Evolutionary conservation across 129 eudicot species (phyloP).

Genomic region (Pittosporum tobira): DNA sequence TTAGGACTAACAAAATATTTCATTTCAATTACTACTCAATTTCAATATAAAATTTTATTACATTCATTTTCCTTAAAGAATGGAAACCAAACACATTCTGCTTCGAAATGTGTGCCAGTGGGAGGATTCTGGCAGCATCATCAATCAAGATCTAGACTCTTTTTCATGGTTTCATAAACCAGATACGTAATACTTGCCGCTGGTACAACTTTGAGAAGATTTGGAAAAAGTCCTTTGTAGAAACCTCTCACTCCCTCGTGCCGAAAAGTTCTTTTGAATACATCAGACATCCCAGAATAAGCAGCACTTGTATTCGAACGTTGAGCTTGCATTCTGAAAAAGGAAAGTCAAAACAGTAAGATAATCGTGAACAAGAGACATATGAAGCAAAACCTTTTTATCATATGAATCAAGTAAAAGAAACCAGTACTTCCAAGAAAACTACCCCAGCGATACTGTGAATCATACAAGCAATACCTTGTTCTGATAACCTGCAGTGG

Average conservation of each 20-base stretch:
- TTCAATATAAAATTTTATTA: too few relatives aligned
- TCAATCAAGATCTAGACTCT: conserved; percentile 64
- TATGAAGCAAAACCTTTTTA: background rate
- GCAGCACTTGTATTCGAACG: conserved; percentile 24
- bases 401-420: background rate
- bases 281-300: conserved; percentile 67
- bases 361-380: conserved; percentile 1
- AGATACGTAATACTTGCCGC: conserved; percentile 93
- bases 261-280: conserved; percentile 58
- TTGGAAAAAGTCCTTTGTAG: conserved; percentile 88
- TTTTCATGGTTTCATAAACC: conserved; percentile 85
- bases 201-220: conserved; percentile 95
- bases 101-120: too few relatives aligned
- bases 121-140: background rate
- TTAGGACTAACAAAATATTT: too few relatives aligned
- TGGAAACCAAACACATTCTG: too few relatives aligned
- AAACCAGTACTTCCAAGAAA: background rate
- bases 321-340: conserved; percentile 94
- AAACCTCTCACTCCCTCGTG: conserved; percentile 80
- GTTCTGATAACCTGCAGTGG: conserved; percentile 95
- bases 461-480: conserved; percentile 46
- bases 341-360: conserved; percentile 7
- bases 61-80: too few relatives aligned
- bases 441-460: too few relatives aligned
- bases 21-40: too few relatives aligned